Percentiles rank a stretch among this genome's conserved stretches.
These are phyloP conservation scores for Solanum pennellii DNA, from an alignment of 257 asterid genomes.

Conservation along the genomic window DNA sequence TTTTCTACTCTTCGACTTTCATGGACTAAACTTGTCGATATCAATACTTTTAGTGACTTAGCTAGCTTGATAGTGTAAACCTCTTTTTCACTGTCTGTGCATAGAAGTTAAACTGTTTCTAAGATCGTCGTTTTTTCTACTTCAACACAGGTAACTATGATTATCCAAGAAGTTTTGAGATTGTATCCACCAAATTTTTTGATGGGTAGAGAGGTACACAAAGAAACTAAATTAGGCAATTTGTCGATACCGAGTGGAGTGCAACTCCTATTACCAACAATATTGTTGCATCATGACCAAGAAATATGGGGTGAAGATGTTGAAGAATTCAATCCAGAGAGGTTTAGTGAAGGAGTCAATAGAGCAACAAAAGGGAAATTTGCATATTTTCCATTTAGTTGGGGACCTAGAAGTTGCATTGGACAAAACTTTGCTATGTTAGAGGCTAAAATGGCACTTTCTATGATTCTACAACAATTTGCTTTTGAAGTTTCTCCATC, in stretches of 20 bases:
- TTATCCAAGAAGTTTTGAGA: constrained; percentile 16
- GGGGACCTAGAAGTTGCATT: constrained; percentile 20
- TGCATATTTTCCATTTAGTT: constrained; percentile 12
- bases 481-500: constrained; percentile 15
- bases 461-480: constrained; percentile 11
- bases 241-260: constrained; percentile 6
- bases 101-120: neutral
- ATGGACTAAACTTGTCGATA: neutral
- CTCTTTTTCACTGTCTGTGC: neutral
- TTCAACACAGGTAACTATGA: constrained; percentile 13
- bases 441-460: constrained; percentile 14
- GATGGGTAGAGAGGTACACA: neutral
- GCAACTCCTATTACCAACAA: constrained; percentile 3
- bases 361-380: constrained; percentile 13
- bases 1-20: neutral
- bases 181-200: constrained; percentile 5
- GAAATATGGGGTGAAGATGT: constrained; percentile 23
- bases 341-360: constrained; percentile 9
- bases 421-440: constrained; percentile 16
- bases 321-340: constrained; percentile 16
- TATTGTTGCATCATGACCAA: constrained; percentile 8
- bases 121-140: neutral
- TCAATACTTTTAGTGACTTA: neutral
- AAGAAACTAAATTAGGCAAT: constrained; percentile 9
- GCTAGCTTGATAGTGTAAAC: neutral